Percentiles rank a stretch among this genome's conserved stretches.
These are phyloP conservation scores for Posidonia australis DNA, from an alignment of 106 monocot genomes.

Conservation along the genomic window DNA sequence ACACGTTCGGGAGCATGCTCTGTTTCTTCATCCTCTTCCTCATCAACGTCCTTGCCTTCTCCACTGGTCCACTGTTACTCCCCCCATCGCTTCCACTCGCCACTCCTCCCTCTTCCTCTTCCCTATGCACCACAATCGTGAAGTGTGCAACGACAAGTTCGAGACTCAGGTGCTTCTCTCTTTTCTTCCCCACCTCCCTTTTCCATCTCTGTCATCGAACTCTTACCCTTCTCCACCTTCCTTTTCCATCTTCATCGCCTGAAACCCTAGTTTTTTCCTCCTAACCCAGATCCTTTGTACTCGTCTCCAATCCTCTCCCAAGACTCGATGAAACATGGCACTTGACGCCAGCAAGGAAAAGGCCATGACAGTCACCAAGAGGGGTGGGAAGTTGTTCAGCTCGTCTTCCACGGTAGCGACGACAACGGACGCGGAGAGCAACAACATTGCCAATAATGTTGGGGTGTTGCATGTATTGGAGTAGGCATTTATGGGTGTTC, in stretches of 20 bases:
- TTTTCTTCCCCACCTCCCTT: no score
- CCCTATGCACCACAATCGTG: no score
- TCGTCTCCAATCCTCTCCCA: not conserved
- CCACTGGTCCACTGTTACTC: no score
- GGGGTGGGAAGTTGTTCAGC: constrained; percentile 54
- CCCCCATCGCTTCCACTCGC: no score
- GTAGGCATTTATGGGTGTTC: constrained; percentile 76
- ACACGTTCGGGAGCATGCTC: constrained; percentile 68
- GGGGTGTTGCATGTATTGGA: constrained; percentile 52
- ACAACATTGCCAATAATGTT: constrained; percentile 26
- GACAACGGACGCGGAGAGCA: not conserved
- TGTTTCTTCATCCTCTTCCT: constrained; percentile 68
- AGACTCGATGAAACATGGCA: constrained; percentile 42
- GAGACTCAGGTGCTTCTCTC: no score
- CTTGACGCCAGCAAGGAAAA: constrained; percentile 86
- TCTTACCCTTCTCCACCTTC: no score
- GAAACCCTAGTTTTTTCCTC: no score
- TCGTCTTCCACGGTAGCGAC: constrained; percentile 30
- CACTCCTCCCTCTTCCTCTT: no score
- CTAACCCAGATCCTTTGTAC: no score
- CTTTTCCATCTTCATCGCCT: no score
- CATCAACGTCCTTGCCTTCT: constrained; percentile 29
- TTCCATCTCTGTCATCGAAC: no score
- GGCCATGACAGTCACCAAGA: constrained; percentile 77
- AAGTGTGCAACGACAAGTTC: no score